phyloP scores from a whole-genome alignment of 2,329 filamentous ascomycete genomes.

The Penicillium sp. region DNA sequence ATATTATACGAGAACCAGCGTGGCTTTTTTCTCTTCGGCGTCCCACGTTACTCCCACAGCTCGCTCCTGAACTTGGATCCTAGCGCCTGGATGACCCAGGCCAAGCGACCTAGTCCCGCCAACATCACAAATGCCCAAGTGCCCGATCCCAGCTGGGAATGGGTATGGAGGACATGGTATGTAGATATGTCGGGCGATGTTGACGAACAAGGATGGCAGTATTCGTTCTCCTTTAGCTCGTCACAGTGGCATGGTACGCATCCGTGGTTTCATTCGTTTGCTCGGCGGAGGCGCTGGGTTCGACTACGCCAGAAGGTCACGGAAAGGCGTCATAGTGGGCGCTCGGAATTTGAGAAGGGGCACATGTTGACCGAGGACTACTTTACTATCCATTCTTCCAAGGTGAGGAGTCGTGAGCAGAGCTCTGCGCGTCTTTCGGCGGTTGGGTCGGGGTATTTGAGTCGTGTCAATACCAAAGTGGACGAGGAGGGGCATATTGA shows the following conservation, averaged over 20 bases:
- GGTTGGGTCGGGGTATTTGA: slow-evolving; percentile 30
- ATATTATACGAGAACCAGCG: slow-evolving; percentile 95
- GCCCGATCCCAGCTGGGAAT: slow-evolving; percentile 93
- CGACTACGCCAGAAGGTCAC: slow-evolving; percentile 68
- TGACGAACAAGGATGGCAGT: slow-evolving; percentile 94
- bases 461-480: slow-evolving; percentile 42
- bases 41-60: slow-evolving; percentile 82
- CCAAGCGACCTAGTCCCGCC: slow-evolving; percentile 58
- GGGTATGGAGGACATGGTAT: slow-evolving; percentile 73
- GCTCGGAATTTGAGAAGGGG: slow-evolving; percentile 46
- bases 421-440: slow-evolving; percentile 38
- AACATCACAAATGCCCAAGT: slow-evolving; percentile 84
- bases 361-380: slow-evolving; percentile 75
- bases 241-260: slow-evolving; percentile 86
- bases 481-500: slow-evolving; percentile 48
- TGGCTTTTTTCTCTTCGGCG: slow-evolving; percentile 83
- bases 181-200: slow-evolving; percentile 76
- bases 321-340: slow-evolving; percentile 18
- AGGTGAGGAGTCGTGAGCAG: slow-evolving; percentile 43
- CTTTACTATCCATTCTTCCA: slow-evolving; percentile 69
- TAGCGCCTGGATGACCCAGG: slow-evolving; percentile 75
- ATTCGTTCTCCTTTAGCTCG: slow-evolving; percentile 80
- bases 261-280: slow-evolving; percentile 92
- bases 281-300: slow-evolving; percentile 85
- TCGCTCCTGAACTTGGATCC: slow-evolving; percentile 86